These are phyloP conservation scores for Colletotrichum australisinense DNA, from an alignment of 2,329 filamentous ascomycete species.

Conservation along the genomic window DNA sequence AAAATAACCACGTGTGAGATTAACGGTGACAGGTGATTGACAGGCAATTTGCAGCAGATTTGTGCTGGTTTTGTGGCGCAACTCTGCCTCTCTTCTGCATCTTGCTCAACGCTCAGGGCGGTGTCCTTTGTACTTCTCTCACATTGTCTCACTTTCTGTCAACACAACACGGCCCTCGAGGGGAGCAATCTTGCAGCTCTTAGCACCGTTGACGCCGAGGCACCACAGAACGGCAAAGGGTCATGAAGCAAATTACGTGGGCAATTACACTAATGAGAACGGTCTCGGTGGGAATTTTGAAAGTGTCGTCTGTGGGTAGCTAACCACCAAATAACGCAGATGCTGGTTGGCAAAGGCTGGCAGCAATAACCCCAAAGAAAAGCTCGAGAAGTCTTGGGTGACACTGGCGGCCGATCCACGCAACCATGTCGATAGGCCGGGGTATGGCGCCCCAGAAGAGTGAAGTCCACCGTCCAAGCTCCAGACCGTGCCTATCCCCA, in stretches of 20 bases:
- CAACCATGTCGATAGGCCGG: slow-evolving; percentile 13
- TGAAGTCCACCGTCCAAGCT: slow-evolving; percentile 16
- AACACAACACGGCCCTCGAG: background rate
- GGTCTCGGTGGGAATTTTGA: slow-evolving; percentile 3
- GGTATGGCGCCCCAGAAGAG: slow-evolving; percentile 19
- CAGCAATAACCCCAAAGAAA: background rate
- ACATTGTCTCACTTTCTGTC: background rate
- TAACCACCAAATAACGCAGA: background rate
- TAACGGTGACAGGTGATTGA: background rate
- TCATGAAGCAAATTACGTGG: slow-evolving; percentile 11
- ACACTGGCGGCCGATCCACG: slow-evolving; percentile 31
- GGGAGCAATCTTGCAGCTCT: background rate
- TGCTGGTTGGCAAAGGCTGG: slow-evolving; percentile 4
- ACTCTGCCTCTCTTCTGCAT: background rate
- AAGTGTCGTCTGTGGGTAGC: slow-evolving; percentile 15
- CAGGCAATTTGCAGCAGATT: background rate
- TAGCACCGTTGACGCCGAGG: background rate
- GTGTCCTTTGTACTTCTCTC: background rate
- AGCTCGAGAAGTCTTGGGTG: slow-evolving; percentile 7
- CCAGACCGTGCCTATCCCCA: slow-evolving; percentile 33
- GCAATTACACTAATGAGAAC: slow-evolving; percentile 3
- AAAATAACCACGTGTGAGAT: background rate
- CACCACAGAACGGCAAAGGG: background rate
- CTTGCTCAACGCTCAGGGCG: no score
- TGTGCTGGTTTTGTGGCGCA: background rate